These are phyloP conservation scores for Coemansia sp. DNA, from an alignment of 192 early-diverging fungal species.

Conservation along the genomic window DNA sequence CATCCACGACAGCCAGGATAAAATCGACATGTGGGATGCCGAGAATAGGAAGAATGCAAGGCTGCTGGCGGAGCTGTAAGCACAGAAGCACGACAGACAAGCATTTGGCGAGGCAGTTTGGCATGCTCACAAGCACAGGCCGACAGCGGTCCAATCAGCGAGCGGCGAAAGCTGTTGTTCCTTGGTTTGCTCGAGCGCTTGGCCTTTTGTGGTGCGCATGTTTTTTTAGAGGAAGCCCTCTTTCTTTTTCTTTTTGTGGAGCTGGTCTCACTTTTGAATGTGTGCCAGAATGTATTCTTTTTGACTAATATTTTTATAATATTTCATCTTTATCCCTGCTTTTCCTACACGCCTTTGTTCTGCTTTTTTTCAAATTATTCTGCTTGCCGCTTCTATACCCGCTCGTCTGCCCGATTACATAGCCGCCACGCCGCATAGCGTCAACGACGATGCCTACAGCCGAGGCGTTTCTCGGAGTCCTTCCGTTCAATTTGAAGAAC, in stretches of 20 bases:
- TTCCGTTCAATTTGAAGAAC: constrained; percentile 49
- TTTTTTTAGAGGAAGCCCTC: neutral
- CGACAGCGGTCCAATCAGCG: too few relatives aligned
- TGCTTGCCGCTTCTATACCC: neutral
- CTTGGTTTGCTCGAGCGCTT: neutral
- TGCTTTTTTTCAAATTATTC: neutral
- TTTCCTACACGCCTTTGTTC: neutral
- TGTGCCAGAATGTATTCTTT: constrained; percentile 3
- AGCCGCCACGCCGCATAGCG: neutral
- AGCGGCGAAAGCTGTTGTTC: too few relatives aligned
- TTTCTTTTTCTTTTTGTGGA: constrained; percentile 5
- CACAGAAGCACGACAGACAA: neutral
- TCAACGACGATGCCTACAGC: constrained; percentile 39
- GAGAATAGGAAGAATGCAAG: constrained; percentile 25
- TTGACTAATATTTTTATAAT: neutral
- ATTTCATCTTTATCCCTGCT: neutral
- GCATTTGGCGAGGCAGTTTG: too few relatives aligned
- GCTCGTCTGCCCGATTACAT: neutral
- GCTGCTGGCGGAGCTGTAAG: constrained; percentile 20
- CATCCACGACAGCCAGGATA: constrained; percentile 59
- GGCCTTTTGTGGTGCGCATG: neutral
- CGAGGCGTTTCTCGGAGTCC: constrained; percentile 48
- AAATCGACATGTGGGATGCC: constrained; percentile 58
- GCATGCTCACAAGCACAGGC: too few relatives aligned
- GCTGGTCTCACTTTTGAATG: constrained; percentile 3